Evolutionary conservation across 257 asterid species (phyloP).

Genomic region (Datura wrightii): DNA sequence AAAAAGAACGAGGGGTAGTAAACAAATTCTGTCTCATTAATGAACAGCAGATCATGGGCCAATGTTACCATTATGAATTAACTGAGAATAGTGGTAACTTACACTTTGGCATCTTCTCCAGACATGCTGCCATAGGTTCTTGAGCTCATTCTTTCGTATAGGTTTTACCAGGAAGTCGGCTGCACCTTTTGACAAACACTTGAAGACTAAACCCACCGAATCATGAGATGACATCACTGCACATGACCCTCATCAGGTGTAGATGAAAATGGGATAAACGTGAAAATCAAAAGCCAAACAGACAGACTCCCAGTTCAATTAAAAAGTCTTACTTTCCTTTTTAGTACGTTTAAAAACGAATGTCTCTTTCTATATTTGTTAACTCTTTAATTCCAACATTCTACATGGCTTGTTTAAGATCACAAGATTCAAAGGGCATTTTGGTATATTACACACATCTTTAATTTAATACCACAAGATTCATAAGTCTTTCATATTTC

Average conservation of each 20-base stretch:
- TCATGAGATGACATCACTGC: conserved; percentile 98
- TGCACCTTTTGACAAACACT: conserved; percentile 92
- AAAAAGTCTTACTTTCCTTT: neutral
- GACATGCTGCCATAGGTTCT: conserved; percentile 94
- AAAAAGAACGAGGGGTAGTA: neutral
- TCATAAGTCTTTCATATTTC: neutral
- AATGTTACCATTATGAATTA: neutral
- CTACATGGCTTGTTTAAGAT: neutral
- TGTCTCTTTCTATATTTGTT: too few relatives aligned
- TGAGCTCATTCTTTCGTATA: conserved; percentile 87
- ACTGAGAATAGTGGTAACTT: conserved; percentile 43
- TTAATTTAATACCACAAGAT: neutral
- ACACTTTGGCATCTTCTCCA: conserved; percentile 95
- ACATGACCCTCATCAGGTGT: conserved; percentile 41
- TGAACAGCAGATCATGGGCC: neutral
- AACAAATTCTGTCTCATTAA: neutral
- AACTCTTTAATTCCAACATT: neutral
- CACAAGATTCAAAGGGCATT: too few relatives aligned
- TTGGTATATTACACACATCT: neutral
- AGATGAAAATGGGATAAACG: conserved; percentile 36
- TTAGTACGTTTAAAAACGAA: neutral
- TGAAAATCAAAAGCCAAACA: conserved; percentile 15
- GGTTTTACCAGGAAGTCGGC: conserved; percentile 90
- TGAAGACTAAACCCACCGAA: conserved; percentile 84
- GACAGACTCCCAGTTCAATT: neutral